Evolutionary conservation across 2,329 filamentous ascomycete genomes (phyloP), one percentile per base, ranked within the genome.

Genomic region (Sporothrix protearum): DNA sequence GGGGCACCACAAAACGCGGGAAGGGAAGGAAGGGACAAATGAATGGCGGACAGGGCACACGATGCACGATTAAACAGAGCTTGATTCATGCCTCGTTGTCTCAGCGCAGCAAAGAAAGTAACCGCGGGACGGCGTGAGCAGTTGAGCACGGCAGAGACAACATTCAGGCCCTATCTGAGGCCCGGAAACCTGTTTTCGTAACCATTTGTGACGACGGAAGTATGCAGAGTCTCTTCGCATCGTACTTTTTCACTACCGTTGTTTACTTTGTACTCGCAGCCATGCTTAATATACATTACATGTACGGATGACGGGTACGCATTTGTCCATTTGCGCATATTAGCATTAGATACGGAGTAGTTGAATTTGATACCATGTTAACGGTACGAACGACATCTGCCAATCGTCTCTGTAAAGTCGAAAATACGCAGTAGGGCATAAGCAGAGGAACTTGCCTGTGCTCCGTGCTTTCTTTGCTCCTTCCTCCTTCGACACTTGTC

Each of bases 251-350:
- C 25, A 36, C n/a, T 64, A 4, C 45, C 42, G 59, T 64, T 64
- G 59, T 64, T 64, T 42, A 64, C 36, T 39, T 36, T 16, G 59
- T 45, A 45, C 28, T 64, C 59, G 59, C 59, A 45, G 22, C 59
- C n/a, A 22, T 42, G 36, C 45, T 45, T 64, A 45, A 28, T 64
- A 28, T 64, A 64, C n/a, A 12, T n/a, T 66, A 66, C 2, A 25
- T 42, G 28, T 30, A 66, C 63, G 63, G 12, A 66, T 33, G n/a
- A n/a, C 2, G 42, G 63, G 28, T 30, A 66, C 63, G 63, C 16
- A 66, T 33, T 66, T 66, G 42, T 49, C 63, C 42, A 33, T 49
- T 22, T 66, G 39, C 25, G 63, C 42, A 49, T 66, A 66, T 64
- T 42, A 42, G 42, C 63, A 66, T 49, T 49, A n/a, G n/a, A n/a